Base-by-base conservation (phyloP, 495 filamentous ascomycete species). In the Neurospora sp. region DNA sequence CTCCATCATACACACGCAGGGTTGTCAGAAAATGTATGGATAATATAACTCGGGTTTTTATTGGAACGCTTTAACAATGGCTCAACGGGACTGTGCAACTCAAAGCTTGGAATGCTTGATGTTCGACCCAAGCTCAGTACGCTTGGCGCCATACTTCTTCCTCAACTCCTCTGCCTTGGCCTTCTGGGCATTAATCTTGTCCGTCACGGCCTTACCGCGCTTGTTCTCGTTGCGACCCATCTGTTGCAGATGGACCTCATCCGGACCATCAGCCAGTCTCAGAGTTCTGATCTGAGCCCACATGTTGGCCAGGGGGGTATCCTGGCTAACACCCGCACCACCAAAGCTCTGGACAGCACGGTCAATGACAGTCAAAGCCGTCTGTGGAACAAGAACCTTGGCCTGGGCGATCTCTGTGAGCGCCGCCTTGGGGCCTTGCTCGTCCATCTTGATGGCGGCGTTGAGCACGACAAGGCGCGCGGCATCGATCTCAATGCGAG, bases 171-270 rank as follows among this genome's bases (percentile, higher is more conserved):
- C 88, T 3, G 89, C 87, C 82, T 88, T 89, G 69, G 86, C 80
- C 72, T 81, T 86, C 82, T 96, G 93, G 81, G 82, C 85, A 41
- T 85, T 83, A 76, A 94, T 84, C 79, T 88, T 90, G 69, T 84
- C 85, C 41, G 85, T 83, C 70, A 94, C 85, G 53, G 87, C 89
- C 81, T 85, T 85, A 45, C 88, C 86, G 48, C 87, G 81, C 82
- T 87, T 90, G 78, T 94, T 96, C 86, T 98, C 94, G 69, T 93
- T 89, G 76, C 88, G 87, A 12, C 93, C 94, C 82, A 97, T 85
- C 80, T 97, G 94, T 83, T 96, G 92, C 80, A 97, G 81, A 82
- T 97, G 94, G 45, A 96, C 94, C 87, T 97, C 94, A 82, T 97
- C 94, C 0, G 94, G 94, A 7, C 94, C 94, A 82, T 97, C 94